Conservation (phyloP, 768 basidiomycete genomes). For the Leccinum rimulosum region DNA sequence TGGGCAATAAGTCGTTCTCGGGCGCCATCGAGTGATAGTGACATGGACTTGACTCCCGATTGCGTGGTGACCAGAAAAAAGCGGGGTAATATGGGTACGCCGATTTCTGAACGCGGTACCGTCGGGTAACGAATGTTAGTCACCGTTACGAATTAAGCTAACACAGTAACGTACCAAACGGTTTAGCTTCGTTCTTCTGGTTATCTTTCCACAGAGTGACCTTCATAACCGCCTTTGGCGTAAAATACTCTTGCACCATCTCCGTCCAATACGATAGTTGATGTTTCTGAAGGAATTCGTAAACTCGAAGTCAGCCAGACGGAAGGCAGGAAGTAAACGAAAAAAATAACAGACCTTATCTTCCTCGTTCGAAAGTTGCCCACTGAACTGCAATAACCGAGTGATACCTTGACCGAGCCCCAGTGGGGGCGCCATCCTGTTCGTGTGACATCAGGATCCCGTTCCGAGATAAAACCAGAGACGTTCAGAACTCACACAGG, state of each 20-base stretch:
- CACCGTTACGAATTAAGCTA: constrained; percentile 1
- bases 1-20: constrained; percentile 61
- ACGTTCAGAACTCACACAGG: constrained; percentile 25
- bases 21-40: constrained; percentile 73
- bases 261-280: constrained; percentile 65
- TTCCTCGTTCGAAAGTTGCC: constrained; percentile 54
- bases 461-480: background rate
- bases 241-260: constrained; percentile 68
- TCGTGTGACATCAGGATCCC: constrained; percentile 18
- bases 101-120: constrained; percentile 56
- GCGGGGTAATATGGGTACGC: constrained; percentile 73
- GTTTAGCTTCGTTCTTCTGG: constrained; percentile 73
- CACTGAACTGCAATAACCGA: constrained; percentile 70
- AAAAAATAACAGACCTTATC: constrained; percentile 36
- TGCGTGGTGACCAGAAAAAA: constrained; percentile 85
- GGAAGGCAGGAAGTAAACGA: background rate
- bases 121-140: constrained; percentile 9
- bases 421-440: constrained; percentile 35
- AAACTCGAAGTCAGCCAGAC: constrained; percentile 6
- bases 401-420: constrained; percentile 63
- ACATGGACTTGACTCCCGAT: constrained; percentile 83
- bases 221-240: constrained; percentile 67
- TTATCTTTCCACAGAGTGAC: constrained; percentile 89
- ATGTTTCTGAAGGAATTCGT: constrained; percentile 45
- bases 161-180: constrained; percentile 58